A percentile compares a stretch with the other conserved stretches of the same genome.
These are phyloP conservation scores for Trichophyton schoenleinii DNA, from an alignment of 2,329 filamentous ascomycete species.

Conservation along the genomic window DNA sequence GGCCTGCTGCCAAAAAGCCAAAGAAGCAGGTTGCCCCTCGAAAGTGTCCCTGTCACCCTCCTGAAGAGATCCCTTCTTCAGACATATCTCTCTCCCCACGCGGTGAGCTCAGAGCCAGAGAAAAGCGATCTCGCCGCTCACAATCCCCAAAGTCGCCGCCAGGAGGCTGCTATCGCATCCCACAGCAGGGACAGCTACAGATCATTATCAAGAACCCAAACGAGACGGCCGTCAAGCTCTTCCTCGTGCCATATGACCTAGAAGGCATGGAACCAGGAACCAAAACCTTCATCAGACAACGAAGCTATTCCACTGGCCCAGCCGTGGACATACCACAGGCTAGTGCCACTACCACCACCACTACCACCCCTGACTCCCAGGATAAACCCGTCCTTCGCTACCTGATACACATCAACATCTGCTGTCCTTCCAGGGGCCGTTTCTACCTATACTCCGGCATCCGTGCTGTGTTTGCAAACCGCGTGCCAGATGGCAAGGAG, in stretches of 20 bases:
- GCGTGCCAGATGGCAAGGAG: slow-evolving; percentile 90
- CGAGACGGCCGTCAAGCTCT: slow-evolving; percentile 94
- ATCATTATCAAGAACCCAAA: slow-evolving; percentile 98
- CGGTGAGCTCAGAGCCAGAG: slow-evolving; percentile 33
- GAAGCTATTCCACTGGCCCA: slow-evolving; percentile 78
- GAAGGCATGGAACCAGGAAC: slow-evolving; percentile 84
- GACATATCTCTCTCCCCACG: slow-evolving; percentile 15
- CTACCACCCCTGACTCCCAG: slow-evolving; percentile 17
- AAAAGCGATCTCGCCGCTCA: slow-evolving; percentile 49
- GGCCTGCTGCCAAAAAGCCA: slow-evolving; percentile 26
- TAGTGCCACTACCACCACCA: slow-evolving; percentile 20
- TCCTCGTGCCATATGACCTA: slow-evolving; percentile 85
- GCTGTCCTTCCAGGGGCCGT: slow-evolving; percentile 67
- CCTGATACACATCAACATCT: slow-evolving; percentile 85
- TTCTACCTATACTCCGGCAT: slow-evolving; percentile 88
- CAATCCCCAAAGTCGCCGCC: slow-evolving; percentile 56
- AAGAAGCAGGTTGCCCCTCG: slow-evolving; percentile 24
- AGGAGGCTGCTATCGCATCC: slow-evolving; percentile 85
- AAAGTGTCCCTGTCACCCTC: slow-evolving; percentile 11
- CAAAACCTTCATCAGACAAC: slow-evolving; percentile 91
- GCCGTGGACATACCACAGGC: slow-evolving; percentile 58
- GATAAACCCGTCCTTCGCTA: slow-evolving; percentile 68
- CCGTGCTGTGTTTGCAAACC: slow-evolving; percentile 89
- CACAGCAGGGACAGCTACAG: slow-evolving; percentile 83
- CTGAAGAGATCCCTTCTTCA: slow-evolving; percentile 5